Base-by-base conservation (phyloP, 2,329 filamentous ascomycete genomes). In the Aspergillus viridinutans region DNA sequence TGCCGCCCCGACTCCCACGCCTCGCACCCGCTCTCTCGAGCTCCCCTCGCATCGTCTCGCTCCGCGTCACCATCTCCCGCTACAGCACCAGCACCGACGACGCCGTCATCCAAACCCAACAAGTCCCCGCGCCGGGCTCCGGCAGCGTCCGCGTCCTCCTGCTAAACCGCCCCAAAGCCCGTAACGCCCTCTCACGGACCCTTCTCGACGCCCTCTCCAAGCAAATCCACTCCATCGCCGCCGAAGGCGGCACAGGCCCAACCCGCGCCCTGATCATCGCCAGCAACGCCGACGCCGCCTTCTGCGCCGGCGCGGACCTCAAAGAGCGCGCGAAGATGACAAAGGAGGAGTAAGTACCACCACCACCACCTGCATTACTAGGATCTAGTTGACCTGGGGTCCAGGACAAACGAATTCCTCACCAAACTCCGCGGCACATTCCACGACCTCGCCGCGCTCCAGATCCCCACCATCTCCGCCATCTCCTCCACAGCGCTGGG, bases 251-350 rank as follows among this genome's bases (percentile, higher is more conserved):
- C 4, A 75, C 74, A 25, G 83, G 83, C 3, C 74, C 80, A 20
- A 97, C 92, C 17, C 80, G 94, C 62, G 93, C 90, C 2, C 73
- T 99, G 64, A 85, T 99, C 43, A 67, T 99, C 17, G 89, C 90
- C 10, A 95, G 90, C 69, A 90, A 90, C 43, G 83, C 90, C n/a
- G 90, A 97, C 65, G 81, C 85, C 25, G 89, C 87, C 67, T 99
- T 99, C 74, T 99, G 94, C 74, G 91, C 94, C 0, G 94, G 94
- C 40, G 94, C 94, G 3, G 94, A 99, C 71, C 76, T 99, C 67
- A 97, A 97, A 72, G 93, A 97, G 80, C 81, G 93, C 28, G 83
- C 83, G 57, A 84, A 81, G 3, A 94, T 97, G 75, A 87, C 85
- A 1, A 82, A 81, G 59, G 84, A 91, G 66, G 89, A 97, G 92